Evolutionary conservation across 2,329 filamentous ascomycete species (phyloP), one percentile per base, ranked within the genome.

Genomic region (Ophiostoma sp.): DNA sequence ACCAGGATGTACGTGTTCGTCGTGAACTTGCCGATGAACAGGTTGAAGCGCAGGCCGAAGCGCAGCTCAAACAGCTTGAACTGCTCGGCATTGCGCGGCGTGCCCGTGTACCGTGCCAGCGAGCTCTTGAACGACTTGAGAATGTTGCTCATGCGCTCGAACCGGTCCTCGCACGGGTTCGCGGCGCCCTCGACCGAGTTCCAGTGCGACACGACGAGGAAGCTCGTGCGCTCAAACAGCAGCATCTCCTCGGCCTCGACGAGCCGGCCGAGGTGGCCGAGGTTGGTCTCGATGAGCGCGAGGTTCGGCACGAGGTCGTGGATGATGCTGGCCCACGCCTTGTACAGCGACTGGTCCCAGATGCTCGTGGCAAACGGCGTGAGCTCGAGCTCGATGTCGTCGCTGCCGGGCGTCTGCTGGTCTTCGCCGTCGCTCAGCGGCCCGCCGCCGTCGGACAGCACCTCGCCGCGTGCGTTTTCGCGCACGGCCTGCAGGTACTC

Each of bases 281-380:
- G 85, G 77, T 98, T 91, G 27, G 86, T 86, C 79, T 98, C 94
- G 72, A 99, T 97, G 62, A 91, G 86, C 18, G 88, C 83, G 0
- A 97, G 86, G 75, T 98, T 98, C 3, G 95, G 95, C n/a, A 98
- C 95, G 63, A 99, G 84, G 76, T 94, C 93, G 82, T 99, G 95
- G 70, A 99, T 97, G 74, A 99, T 97, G 76, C 91, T 92, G 0
- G 95, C 95, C 95, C 95, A 99, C 1, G 95, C 95, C 79, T 96
- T 96, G 83, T 98, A 99, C 49, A 99, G 83, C 68, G 91, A 96
- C 81, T 99, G 95, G 76, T 99, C 95, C 95, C 95, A 99, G 76
- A 99, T 99, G 67, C 91, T 96, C 44, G 94, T 98, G 9, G 93
- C 91, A 77, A 97, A 98, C 70, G 93, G 93, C 69, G 92, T 91